Evolutionary conservation across 2,329 filamentous ascomycete species (phyloP).

Genomic region (Leptographium flavum): DNA sequence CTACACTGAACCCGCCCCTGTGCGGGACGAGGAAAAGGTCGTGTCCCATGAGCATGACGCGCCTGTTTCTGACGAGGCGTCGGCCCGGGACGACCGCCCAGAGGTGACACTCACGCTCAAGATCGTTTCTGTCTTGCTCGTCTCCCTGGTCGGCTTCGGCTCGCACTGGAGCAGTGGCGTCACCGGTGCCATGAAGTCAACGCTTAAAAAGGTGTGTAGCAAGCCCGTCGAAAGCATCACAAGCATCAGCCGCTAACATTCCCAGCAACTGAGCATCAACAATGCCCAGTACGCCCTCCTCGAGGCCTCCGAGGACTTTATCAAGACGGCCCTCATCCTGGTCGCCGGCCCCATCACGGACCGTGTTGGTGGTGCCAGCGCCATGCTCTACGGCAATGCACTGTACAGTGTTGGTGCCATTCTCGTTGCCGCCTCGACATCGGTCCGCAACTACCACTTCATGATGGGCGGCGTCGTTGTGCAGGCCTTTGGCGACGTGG

Average conservation of each 20-base stretch:
- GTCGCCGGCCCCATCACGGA: constrained; percentile 33
- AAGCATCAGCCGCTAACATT: too few relatives aligned
- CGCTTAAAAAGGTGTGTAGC: constrained; percentile 6
- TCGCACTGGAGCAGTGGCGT: constrained; percentile 10
- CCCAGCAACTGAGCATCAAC: constrained; percentile 36
- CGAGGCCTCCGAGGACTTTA: constrained; percentile 47
- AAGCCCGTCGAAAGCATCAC: too few relatives aligned
- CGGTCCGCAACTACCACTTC: constrained; percentile 40
- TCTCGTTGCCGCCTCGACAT: constrained; percentile 41
- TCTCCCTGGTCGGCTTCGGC: constrained; percentile 9
- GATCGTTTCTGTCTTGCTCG: constrained; percentile 8
- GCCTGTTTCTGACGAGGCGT: too few relatives aligned
- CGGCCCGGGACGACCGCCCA: too few relatives aligned
- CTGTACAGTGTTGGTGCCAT: constrained; percentile 44
- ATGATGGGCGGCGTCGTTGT: constrained; percentile 45
- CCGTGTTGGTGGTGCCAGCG: constrained; percentile 35
- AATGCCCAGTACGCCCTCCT: constrained; percentile 45
- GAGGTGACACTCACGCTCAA: constrained; percentile 5
- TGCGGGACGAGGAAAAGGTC: too few relatives aligned
- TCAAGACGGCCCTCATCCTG: constrained; percentile 41
- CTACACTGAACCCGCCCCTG: too few relatives aligned
- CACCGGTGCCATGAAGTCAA: constrained; percentile 10
- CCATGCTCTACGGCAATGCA: constrained; percentile 47
- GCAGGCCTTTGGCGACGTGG: constrained; percentile 45
- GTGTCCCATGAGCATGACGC: too few relatives aligned